Evolutionary conservation across 1,284 basidiomycete species (phyloP).

Genomic region (Tylopilus sp.): DNA sequence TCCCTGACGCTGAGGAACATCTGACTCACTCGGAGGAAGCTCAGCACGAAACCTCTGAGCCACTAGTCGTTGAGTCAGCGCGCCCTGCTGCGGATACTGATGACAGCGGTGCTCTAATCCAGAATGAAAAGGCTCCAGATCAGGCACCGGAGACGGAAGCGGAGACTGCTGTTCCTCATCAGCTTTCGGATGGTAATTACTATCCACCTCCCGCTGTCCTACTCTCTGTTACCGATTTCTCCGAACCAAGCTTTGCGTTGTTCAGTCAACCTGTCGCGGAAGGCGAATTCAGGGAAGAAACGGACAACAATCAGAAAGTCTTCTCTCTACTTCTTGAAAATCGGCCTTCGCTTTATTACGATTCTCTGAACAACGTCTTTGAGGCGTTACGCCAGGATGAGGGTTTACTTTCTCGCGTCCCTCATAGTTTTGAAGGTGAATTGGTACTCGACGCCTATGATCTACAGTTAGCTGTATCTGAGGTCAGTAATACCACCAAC

Average conservation of each 20-base stretch:
- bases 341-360: constrained; percentile 77
- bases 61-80: constrained; percentile 16
- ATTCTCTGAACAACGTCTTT: constrained; percentile 74
- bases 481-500: constrained; percentile 57
- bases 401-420: constrained; percentile 53
- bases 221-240: constrained; percentile 58
- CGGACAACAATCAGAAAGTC: constrained; percentile 24
- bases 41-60: constrained; percentile 22
- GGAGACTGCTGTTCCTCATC: constrained; percentile 60
- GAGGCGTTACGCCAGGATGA: constrained; percentile 74
- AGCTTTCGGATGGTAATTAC: constrained; percentile 76
- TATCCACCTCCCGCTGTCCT: constrained; percentile 81
- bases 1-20: constrained; percentile 15
- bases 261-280: constrained; percentile 62
- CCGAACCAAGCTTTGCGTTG: constrained; percentile 59
- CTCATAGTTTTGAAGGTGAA: constrained; percentile 66
- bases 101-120: constrained; percentile 11
- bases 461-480: constrained; percentile 69
- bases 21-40: constrained; percentile 13
- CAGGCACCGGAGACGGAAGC: constrained; percentile 19
- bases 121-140: constrained; percentile 19
- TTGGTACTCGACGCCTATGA: constrained; percentile 76
- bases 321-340: constrained; percentile 64
- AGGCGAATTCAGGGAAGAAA: constrained; percentile 38
- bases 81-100: constrained; percentile 13